phyloP scores from a whole-genome alignment of 805 yeast genomes.

The Barnettozyma pratensis region DNA sequence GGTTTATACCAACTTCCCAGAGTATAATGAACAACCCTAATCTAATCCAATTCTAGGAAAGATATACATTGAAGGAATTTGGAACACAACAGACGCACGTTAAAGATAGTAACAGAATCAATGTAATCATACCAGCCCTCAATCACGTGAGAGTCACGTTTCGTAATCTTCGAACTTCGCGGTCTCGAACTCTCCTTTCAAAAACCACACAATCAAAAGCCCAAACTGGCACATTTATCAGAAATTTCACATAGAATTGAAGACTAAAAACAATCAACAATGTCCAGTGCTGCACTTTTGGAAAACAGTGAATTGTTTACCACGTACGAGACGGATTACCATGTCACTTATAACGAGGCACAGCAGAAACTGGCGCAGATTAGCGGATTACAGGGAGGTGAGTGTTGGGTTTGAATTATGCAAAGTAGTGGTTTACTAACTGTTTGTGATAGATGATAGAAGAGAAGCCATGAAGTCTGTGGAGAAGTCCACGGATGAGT shows the following conservation, averaged over 20 bases:
- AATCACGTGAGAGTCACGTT: no score
- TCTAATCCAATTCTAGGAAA: no score
- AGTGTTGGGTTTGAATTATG: constrained; percentile 10
- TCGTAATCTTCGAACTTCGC: no score
- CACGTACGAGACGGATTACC: constrained; percentile 38
- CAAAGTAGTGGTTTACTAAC: neutral
- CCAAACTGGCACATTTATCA: no score
- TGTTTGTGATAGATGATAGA: constrained; percentile 37
- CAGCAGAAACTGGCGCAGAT: constrained; percentile 57
- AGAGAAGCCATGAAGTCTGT: constrained; percentile 51
- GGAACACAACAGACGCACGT: no score
- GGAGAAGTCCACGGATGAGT: constrained; percentile 72
- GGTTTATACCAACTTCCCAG: constrained; percentile 51
- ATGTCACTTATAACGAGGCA: constrained; percentile 65
- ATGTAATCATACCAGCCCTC: no score
- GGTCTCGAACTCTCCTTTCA: neutral
- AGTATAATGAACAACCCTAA: constrained; percentile 54
- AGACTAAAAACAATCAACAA: neutral
- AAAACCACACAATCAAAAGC: neutral
- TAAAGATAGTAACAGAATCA: no score
- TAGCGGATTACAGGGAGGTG: constrained; percentile 41
- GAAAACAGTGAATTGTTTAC: constrained; percentile 24
- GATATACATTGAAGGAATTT: no score
- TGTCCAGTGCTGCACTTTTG: constrained; percentile 23
- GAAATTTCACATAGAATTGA: no score